Percentiles rank a stretch among this genome's conserved stretches.
Evolutionary conservation across 257 asterid species (phyloP).

Genomic region (Cordia subcordata): DNA sequence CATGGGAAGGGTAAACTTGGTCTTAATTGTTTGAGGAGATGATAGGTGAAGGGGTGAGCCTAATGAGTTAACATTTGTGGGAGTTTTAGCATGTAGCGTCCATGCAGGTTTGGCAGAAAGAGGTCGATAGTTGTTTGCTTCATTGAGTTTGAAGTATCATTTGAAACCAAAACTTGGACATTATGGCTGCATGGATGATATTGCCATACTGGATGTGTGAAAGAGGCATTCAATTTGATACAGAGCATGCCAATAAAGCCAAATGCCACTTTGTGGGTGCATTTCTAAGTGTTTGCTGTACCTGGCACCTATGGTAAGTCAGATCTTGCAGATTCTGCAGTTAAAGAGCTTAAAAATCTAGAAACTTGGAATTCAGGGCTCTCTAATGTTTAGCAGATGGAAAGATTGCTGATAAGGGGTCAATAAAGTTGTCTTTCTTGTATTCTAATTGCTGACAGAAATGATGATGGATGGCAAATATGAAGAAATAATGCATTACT

Average conservation of each 20-base stretch:
- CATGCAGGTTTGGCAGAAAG: constrained; percentile 34
- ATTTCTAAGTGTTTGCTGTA: constrained; percentile 37
- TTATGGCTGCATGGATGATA: constrained; percentile 48
- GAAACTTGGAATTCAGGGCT: constrained; percentile 47
- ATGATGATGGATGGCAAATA: no score
- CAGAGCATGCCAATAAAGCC: constrained; percentile 35
- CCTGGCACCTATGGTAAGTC: constrained; percentile 29
- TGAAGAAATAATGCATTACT: no score
- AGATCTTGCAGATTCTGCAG: constrained; percentile 37
- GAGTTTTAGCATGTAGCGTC: constrained; percentile 36
- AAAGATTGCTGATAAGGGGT: no score
- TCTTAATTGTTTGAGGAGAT: constrained; percentile 36
- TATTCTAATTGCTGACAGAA: no score
- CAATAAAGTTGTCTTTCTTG: no score
- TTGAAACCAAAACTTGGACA: constrained; percentile 35
- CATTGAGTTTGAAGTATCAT: constrained; percentile 18
- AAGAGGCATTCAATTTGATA: constrained; percentile 35
- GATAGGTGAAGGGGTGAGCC: constrained; percentile 22
- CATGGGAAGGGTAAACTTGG: constrained; percentile 37
- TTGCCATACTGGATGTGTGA: constrained; percentile 38
- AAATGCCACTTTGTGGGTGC: constrained; percentile 44
- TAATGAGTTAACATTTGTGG: constrained; percentile 33
- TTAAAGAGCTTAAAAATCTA: constrained; percentile 31
- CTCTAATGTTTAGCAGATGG: no score
- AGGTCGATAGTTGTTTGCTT: constrained; percentile 30